Evolutionary conservation across 139 green algal species (phyloP).

Genomic region (Chlorella sorokiniana): DNA sequence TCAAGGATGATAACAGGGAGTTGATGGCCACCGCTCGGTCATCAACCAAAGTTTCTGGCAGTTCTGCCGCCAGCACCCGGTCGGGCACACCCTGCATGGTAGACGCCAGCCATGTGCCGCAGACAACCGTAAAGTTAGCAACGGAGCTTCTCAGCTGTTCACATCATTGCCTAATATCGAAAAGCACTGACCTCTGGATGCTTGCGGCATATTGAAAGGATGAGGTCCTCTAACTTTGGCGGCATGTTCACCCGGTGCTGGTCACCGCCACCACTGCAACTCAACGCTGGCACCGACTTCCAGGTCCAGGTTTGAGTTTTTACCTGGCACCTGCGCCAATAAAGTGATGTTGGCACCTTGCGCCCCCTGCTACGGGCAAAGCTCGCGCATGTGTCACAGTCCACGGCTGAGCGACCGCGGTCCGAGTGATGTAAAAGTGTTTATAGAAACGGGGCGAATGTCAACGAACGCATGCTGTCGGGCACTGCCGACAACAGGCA

Average conservation of each 20-base stretch:
- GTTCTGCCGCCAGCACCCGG: constrained; percentile 17
- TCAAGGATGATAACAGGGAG: constrained; percentile 31
- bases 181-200: constrained; percentile 11
- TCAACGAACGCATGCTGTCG: too few relatives aligned
- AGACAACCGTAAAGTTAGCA: background rate
- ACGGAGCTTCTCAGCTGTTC: background rate
- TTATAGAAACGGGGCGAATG: too few relatives aligned
- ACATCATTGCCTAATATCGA: background rate
- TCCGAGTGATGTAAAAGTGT: too few relatives aligned
- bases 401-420: too few relatives aligned
- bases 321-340: too few relatives aligned
- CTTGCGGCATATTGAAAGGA: constrained; percentile 18
- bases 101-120: background rate
- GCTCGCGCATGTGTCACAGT: too few relatives aligned
- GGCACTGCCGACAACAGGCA: too few relatives aligned
- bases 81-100: constrained; percentile 9
- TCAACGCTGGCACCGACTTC: too few relatives aligned
- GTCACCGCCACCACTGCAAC: too few relatives aligned
- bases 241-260: background rate
- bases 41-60: constrained; percentile 30
- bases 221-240: constrained; percentile 7
- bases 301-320: too few relatives aligned
- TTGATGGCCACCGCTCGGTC: constrained; percentile 50
- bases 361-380: too few relatives aligned
- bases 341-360: too few relatives aligned